phyloP scores from a whole-genome alignment of 1,284 basidiomycete species.

The Sporisorium scitamineum region DNA sequence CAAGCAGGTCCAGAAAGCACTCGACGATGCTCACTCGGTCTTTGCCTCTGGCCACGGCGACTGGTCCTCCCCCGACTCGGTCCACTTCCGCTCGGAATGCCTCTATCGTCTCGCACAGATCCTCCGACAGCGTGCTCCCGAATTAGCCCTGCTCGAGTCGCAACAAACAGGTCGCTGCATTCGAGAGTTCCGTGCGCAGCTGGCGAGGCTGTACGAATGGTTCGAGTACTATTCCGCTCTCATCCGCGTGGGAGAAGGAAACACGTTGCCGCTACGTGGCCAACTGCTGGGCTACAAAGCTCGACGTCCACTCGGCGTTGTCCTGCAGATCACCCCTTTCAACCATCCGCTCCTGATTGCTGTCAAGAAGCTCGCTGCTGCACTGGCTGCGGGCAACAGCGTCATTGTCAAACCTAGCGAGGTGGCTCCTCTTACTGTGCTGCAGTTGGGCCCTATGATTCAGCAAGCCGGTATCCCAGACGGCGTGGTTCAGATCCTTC shows the following conservation, averaged over 20 bases:
- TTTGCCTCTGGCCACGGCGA: slow-evolving; percentile 21
- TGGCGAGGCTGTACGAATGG: slow-evolving; percentile 37
- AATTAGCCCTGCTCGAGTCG: slow-evolving; percentile 26
- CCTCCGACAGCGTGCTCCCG: slow-evolving; percentile 23
- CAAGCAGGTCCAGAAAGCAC: slow-evolving; percentile 15
- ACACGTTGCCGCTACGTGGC: slow-evolving; percentile 78
- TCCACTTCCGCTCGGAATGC: slow-evolving; percentile 29
- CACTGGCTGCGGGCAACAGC: slow-evolving; percentile 81
- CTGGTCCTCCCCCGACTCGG: slow-evolving; percentile 26
- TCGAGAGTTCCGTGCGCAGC: slow-evolving; percentile 38
- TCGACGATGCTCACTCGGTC: slow-evolving; percentile 16
- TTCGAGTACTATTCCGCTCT: slow-evolving; percentile 33
- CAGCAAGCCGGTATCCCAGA: slow-evolving; percentile 79
- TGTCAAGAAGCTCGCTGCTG: slow-evolving; percentile 85
- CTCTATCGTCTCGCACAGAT: slow-evolving; percentile 25
- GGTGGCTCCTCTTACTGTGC: slow-evolving; percentile 80
- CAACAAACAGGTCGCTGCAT: slow-evolving; percentile 37
- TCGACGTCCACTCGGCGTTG: slow-evolving; percentile 82
- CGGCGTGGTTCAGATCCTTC: slow-evolving; percentile 80
- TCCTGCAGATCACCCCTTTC: slow-evolving; percentile 77
- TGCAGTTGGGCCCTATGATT: slow-evolving; percentile 79
- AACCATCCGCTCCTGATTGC: slow-evolving; percentile 78
- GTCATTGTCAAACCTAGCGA: slow-evolving; percentile 83
- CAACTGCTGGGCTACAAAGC: slow-evolving; percentile 81
- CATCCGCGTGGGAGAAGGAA: slow-evolving; percentile 17